Conservation (phyloP, 192 early-diverging fungal species). For the Oehlia diaphana region DNA sequence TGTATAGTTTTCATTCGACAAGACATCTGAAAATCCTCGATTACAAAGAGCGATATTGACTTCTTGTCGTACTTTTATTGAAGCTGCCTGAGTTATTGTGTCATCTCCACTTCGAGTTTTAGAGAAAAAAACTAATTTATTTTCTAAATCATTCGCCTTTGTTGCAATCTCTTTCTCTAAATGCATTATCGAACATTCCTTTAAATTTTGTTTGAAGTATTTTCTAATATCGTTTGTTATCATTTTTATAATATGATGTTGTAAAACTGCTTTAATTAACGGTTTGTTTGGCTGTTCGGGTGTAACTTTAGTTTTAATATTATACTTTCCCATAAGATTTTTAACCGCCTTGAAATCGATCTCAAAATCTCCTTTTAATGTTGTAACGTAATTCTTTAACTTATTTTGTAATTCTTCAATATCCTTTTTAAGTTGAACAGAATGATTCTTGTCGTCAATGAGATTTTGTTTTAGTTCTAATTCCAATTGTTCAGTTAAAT, state of each 20-base stretch:
- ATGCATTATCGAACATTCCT: not conserved
- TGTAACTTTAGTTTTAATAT: not conserved
- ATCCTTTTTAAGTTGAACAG: not conserved
- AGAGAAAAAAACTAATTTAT: no score
- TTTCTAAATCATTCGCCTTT: no score
- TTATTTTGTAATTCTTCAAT: not conserved
- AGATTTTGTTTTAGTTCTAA: no score
- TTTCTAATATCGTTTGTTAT: not conserved
- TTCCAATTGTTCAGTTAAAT: no score
- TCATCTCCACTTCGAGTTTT: no score
- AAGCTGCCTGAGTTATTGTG: no score
- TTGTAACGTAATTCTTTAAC: not conserved
- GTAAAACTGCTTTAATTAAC: not conserved
- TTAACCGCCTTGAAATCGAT: not conserved
- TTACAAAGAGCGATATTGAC: no score
- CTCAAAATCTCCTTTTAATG: not conserved
- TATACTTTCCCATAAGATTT: not conserved
- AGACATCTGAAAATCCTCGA: no score
- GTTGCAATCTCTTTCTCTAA: not conserved
- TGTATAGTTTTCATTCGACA: no score
- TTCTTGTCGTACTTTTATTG: no score
- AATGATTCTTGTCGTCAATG: not conserved
- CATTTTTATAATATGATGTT: not conserved
- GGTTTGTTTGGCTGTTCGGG: not conserved
- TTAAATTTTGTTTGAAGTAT: not conserved